Evolutionary conservation across 805 yeast species (phyloP).

Genomic region (Pachysolen tannophilus): DNA sequence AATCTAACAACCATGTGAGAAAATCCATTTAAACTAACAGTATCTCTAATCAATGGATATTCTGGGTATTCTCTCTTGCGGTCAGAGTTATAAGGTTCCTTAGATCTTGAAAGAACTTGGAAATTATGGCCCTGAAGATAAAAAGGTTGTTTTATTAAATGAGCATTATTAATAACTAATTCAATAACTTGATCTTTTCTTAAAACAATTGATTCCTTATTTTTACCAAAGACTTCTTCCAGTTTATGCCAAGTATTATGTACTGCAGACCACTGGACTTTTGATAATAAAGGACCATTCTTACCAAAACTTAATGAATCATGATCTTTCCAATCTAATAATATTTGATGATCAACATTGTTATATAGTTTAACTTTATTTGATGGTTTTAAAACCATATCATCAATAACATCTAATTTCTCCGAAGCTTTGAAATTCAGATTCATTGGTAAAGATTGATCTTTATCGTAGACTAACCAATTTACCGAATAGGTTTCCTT

Average conservation of each 20-base stretch:
- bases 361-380: conserved; percentile 13
- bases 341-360: conserved; percentile 21
- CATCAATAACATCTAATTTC: conserved; percentile 22
- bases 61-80: conserved; percentile 28
- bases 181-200: conserved; percentile 31
- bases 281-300: conserved; percentile 27
- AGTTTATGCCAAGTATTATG: conserved; percentile 24
- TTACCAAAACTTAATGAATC: background rate
- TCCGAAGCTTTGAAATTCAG: conserved; percentile 23
- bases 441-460: conserved; percentile 22
- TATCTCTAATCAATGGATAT: conserved; percentile 33
- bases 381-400: conserved; percentile 26
- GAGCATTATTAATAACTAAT: conserved; percentile 31
- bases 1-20: conserved; percentile 34
- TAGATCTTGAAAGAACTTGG: conserved; percentile 31
- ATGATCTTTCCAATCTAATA: background rate
- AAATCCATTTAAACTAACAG: conserved; percentile 30
- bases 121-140: conserved; percentile 39
- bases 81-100: conserved; percentile 23
- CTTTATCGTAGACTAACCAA: conserved; percentile 21
- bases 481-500: conserved; percentile 31
- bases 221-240: conserved; percentile 28
- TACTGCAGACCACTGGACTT: conserved; percentile 26
- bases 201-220: conserved; percentile 31
- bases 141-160: conserved; percentile 39